Base-by-base conservation (phyloP, 2,329 filamentous ascomycete species). In the Botryotinia narcissicola region DNA sequence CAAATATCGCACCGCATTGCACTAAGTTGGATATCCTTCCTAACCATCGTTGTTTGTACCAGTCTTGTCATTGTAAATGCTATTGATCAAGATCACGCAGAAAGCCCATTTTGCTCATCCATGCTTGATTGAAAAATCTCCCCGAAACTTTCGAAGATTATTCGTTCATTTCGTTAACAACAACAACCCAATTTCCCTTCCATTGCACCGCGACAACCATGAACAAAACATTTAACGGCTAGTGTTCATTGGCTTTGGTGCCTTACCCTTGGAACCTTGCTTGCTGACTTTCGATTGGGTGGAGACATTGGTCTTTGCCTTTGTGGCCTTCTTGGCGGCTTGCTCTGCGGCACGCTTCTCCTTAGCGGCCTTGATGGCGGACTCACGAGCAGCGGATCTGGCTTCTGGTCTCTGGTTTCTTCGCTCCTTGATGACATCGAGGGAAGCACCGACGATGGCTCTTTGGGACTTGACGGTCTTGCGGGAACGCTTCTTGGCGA, bases 401-500 rank as follows among this genome's bases (percentile, higher is more conserved):
- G 94, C 95, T 89, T 98, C 96, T 81, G 96, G 96, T 85, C 96
- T 94, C 90, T 94, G 91, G 82, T 90, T 86, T 83, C 96, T 95
- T 88, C 94, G 94, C 92, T 99, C 96, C 92, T 98, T 98, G 91
- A 99, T 98, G 84, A 98, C 94, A 85, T 99, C 96, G 86, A 99
- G 95, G 78, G 96, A 98, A 81, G 96, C 96, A 90, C 96, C 96
- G 81, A 99, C 96, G 86, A 99, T 97, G 84, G 92, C 95, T 89
- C 96, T 95, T 91, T 99, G 96, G 86, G 93, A 86, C 93, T 99
- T 99, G 88, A 99, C 93, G 83, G 94, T 94, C 84, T 94, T 94
- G 89, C 96, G 96, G 80, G 94, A 94, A 84, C 96, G 95, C 92
- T 98, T 98, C 93, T 99, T 99, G 89, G 95, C 94, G 84, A 97